phyloP scores from a whole-genome alignment of 1,139 yeast species.

The Geotrichum cucujoidarum region DNA sequence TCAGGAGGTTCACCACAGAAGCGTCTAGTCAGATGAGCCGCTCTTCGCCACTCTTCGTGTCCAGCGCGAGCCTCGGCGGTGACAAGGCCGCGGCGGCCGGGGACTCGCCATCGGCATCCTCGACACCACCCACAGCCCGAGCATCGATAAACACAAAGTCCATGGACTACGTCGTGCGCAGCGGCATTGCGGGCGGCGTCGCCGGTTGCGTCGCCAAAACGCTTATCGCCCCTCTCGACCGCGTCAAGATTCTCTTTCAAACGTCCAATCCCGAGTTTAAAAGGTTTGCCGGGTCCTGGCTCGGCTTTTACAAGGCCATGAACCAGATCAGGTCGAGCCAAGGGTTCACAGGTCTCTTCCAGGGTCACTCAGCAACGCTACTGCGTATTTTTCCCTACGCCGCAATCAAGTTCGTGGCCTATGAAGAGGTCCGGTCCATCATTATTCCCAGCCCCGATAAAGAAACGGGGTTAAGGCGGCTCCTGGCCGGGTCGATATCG shows the following conservation, averaged over 20 bases:
- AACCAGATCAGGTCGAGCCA: constrained; percentile 58
- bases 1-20: too few species aligned
- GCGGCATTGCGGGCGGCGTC: constrained; percentile 91
- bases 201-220: constrained; percentile 97
- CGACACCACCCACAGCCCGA: neutral
- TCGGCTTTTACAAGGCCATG: constrained; percentile 73
- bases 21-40: too few species aligned
- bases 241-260: constrained; percentile 91
- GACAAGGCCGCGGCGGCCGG: neutral
- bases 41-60: too few species aligned
- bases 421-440: constrained; percentile 80
- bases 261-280: constrained; percentile 87
- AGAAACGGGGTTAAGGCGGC: constrained; percentile 77
- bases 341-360: constrained; percentile 81
- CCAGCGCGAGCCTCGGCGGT: too few species aligned
- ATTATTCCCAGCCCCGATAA: constrained; percentile 67
- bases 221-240: constrained; percentile 87
- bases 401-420: constrained; percentile 94
- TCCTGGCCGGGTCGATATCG: constrained; percentile 84
- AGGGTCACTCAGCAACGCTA: constrained; percentile 92
- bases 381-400: constrained; percentile 94
- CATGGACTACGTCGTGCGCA: constrained; percentile 68
- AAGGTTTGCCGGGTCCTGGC: constrained; percentile 72
- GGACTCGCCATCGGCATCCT: neutral
- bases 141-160: constrained; percentile 56